Evolutionary conservation across 179 eudicot species (phyloP), one percentile per base, ranked within the genome.

Genomic region (Nepenthes alata): DNA sequence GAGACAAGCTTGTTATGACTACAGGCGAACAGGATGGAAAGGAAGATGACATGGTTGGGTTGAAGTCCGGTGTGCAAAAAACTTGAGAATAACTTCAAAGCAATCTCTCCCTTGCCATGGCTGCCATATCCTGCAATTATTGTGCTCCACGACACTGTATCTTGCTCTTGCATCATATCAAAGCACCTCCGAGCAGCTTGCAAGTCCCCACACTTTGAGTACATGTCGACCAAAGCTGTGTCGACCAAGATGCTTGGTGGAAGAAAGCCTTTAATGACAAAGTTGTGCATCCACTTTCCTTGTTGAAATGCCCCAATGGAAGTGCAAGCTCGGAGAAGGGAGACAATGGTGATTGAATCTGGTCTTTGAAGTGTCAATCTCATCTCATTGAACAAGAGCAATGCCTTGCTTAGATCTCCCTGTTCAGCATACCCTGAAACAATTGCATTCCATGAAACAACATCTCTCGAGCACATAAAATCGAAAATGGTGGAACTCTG

Each of bases 161-260:
- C 97, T 47, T 75, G 91, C 54, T 81, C 68, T 35, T 78, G 63
- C 83, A 85, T 85, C 63, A 73, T 64, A 59, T 82, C 67, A 63
- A 88, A 91, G 66, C 93, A 85, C 61, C 60, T 80, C 53, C 63
- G 78, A 69, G 97, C 95, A 13, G 69, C 73, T 45, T 74, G 66
- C 11, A 86, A 57, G 70, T 86, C 81, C 36, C 97, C 97, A 63
- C 97, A 88, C 77, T 91, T 91, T 14, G 79, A 81, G 68, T 91
- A 91, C 97, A 91, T 91, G 74, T 91, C 97, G 36, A 91, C 87
- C 55, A 91, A 81, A 60, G 89, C 91, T 51, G 96, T 81, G 41
- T 77, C 84, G 14, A 83, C 68, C 77, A 75, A 69, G 50, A 81
- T 67, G 78, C 83, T 77, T 11, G 86, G 74, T 63, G 64, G 76